phyloP scores from a whole-genome alignment of 2,329 filamentous ascomycete genomes.

The Fusarium sublunatum region DNA sequence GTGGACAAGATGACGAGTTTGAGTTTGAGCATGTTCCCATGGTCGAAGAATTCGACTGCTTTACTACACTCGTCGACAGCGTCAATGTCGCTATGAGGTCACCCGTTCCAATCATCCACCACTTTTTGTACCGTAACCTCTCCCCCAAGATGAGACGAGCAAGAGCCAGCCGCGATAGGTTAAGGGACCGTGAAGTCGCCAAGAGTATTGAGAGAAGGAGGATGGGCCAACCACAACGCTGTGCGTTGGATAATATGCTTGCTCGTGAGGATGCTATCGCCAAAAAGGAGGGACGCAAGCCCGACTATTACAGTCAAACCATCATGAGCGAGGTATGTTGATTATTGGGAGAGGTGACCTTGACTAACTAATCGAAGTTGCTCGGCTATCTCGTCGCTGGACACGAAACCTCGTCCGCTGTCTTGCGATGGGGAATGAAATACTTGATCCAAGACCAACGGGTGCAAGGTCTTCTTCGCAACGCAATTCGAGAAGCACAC shows the following conservation, averaged over 20 bases:
- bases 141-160: conserved; percentile 18
- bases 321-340: conserved; percentile 51
- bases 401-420: conserved; percentile 43
- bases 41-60: conserved; percentile 13
- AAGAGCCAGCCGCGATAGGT: not conserved
- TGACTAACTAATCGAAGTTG: conserved; percentile 19
- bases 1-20: conserved; percentile 17
- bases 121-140: conserved; percentile 33
- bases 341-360: fast-evolving
- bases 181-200: conserved; percentile 28
- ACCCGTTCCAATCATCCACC: conserved; percentile 8
- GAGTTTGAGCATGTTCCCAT: conserved; percentile 23
- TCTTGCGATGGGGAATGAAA: conserved; percentile 42
- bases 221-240: conserved; percentile 10
- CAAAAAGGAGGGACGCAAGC: conserved; percentile 45
- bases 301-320: conserved; percentile 45
- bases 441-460: conserved; percentile 38
- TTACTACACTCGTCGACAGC: conserved; percentile 24
- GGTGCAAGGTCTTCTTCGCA: conserved; percentile 46
- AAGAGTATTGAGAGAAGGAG: conserved; percentile 25
- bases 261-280: conserved; percentile 47
- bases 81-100: conserved; percentile 14
- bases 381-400: conserved; percentile 44
- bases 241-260: conserved; percentile 49
- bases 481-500: conserved; percentile 31